Conservation (phyloP, 129 eudicot species). For the Tagetes patula region DNA sequence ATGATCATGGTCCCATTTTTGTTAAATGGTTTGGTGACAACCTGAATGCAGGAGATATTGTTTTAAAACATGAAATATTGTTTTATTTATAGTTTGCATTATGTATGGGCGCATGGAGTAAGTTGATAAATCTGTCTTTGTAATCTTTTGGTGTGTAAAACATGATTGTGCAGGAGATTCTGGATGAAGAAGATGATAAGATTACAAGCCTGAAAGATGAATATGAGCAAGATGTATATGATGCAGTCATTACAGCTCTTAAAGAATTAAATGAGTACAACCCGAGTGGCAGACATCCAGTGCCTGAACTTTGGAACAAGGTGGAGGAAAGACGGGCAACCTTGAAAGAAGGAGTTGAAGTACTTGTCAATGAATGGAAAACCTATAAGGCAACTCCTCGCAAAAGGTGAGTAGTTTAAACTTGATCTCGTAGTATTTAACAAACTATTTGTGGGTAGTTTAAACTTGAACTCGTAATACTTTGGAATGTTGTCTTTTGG, state of each 20-base stretch:
- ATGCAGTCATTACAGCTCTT: constrained; percentile 44
- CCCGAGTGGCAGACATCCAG: constrained; percentile 41
- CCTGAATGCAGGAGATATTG: too few species aligned
- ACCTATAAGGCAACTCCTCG: neutral
- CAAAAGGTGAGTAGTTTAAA: neutral
- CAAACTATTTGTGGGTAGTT: neutral
- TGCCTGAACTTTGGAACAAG: constrained; percentile 47
- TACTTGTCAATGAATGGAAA: constrained; percentile 26
- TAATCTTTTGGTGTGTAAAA: neutral
- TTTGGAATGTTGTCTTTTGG: neutral
- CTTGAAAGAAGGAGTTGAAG: constrained; percentile 35
- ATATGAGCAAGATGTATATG: constrained; percentile 22
- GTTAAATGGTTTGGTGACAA: too few species aligned
- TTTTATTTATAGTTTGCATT: too few species aligned
- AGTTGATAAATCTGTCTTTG: neutral
- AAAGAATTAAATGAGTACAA: constrained; percentile 40
- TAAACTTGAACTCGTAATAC: neutral
- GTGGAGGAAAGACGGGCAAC: constrained; percentile 34
- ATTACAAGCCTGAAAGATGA: constrained; percentile 24
- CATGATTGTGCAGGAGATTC: constrained; percentile 38
- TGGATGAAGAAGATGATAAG: constrained; percentile 44
- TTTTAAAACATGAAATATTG: too few species aligned
- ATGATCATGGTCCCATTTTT: too few species aligned
- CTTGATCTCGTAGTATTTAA: neutral
- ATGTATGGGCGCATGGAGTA: neutral